Evolutionary conservation across 352 stramenopile genomes (phyloP), one percentile per base, ranked within the genome.

Genomic region (Pythium sp.): DNA sequence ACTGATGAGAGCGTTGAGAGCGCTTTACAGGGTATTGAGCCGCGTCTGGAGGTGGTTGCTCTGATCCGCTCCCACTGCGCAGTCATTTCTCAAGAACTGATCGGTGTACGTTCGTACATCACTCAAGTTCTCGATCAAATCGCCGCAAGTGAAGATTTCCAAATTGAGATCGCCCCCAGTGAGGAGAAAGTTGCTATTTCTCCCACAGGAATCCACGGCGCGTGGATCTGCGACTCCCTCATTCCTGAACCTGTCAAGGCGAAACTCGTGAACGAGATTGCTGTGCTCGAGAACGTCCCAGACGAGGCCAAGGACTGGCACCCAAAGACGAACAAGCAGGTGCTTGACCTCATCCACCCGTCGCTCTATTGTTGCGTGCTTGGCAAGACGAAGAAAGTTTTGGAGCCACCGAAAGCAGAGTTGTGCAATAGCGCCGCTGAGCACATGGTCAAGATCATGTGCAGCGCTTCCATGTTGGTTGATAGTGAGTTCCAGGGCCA

Each of bases 281-380:
- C 30, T 0, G 49, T 46, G 12, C 54, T 87, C 9, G 80, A 87
- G 47, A 70, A 80, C 32, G 71, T 82, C 2, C 64, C 74, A 1
- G 78, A 82, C 0, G 62, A 77, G 1, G 34, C 75, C 36, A 89
- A 84, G 58, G 79, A 89, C 57, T 91, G 81, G 78, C 82, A 92
- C 28, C 79, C 80, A 0, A 64, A 76, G 18, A 81, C 78, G 9
- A 67, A 81, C 46, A 53, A 80, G 0, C 77, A 89, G 51, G 77
- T 90, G 43, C 72, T 89, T 9, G 66, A 89, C 43, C 71, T 90
- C 18, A 72, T 92, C 14, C 77, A 90, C 65, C 81, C 82, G 26
- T 91, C 84, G 38, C 62, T 91, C 1, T 90, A 80, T 58, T 92
- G 84, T 57, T 82, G 74, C 24, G 74, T 92, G 0, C 66, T 77